Percentiles rank a stretch among this genome's conserved stretches.
phyloP scores from a whole-genome alignment of 2,329 filamentous ascomycete genomes.

The Fusarium marasasianum region DNA sequence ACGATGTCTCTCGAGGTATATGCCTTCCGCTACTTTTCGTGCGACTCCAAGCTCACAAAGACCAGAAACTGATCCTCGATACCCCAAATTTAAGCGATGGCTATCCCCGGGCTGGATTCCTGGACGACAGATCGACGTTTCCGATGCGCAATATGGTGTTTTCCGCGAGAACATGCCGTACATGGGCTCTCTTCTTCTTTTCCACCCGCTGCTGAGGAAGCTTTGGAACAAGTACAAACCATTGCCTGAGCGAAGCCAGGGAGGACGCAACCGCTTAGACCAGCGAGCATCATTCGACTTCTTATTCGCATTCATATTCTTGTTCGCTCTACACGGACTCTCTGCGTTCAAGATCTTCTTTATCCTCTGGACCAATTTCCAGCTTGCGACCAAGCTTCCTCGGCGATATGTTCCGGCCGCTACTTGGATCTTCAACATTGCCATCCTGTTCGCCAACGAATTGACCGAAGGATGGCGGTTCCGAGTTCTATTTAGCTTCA shows the following conservation, averaged over 20 bases:
- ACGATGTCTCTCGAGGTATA: constrained; percentile 84
- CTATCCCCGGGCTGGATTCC: constrained; percentile 90
- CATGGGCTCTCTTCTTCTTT: constrained; percentile 74
- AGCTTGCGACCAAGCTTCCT: constrained; percentile 77
- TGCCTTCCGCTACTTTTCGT: constrained; percentile 15
- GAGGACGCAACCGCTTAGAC: constrained; percentile 67
- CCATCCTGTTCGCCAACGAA: constrained; percentile 89
- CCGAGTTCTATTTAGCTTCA: constrained; percentile 65
- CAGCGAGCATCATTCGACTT: constrained; percentile 85
- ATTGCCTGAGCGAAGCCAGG: constrained; percentile 47
- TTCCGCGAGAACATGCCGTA: constrained; percentile 90
- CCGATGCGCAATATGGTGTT: constrained; percentile 85
- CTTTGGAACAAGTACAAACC: constrained; percentile 70
- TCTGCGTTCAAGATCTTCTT: constrained; percentile 83
- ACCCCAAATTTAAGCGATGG: constrained; percentile 74
- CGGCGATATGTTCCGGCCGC: constrained; percentile 74
- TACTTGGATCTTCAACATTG: constrained; percentile 92
- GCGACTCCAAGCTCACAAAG: constrained; percentile 20
- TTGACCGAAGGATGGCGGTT: constrained; percentile 80
- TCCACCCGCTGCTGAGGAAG: constrained; percentile 82
- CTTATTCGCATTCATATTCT: constrained; percentile 80
- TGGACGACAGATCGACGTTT: constrained; percentile 90
- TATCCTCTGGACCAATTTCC: constrained; percentile 85
- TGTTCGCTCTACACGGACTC: constrained; percentile 83
- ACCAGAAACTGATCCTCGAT: constrained; percentile 82